Base-by-base conservation (phyloP, 148 eudicot genomes). In the Cornus kousa region DNA sequence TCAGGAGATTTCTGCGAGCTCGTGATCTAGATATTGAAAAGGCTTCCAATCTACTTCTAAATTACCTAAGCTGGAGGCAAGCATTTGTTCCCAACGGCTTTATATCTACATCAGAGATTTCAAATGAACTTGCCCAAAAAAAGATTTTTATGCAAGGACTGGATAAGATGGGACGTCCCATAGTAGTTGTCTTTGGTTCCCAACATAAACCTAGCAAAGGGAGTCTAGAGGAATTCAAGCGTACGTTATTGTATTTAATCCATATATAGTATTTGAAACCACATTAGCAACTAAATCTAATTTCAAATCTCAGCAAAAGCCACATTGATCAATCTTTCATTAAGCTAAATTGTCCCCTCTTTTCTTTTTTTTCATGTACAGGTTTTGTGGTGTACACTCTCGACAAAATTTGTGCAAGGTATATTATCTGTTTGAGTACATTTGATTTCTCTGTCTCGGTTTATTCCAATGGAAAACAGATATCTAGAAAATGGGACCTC, bases 1-100 rank as follows among this genome's bases (percentile, higher is more conserved):
- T 91, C 65, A 80, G 92, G 77, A 89, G 94, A 76, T 91, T 91
- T 78, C 89, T 91, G 9, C 73, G 90, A 62, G 94, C 94, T 53
- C 92, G 94, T 40, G 87, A 89, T 73, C 80, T 84, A 7, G 88
- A 89, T 79, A 80, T 87, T 68, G 92, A 91, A 14, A 91, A 91
- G 87, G 94, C 87, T 48, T 74, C 88, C 37, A 68, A 68, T 24
- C 74, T 91, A 77, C 82, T 91, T 31, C 79, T 89, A 17, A 91
- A 87, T 77, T 89, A 85, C 78, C 84, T 87, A 14, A 91, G 74
- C 32, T 91, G 94, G 94, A 89, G 88, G 82, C 81, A 71, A 72
- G 84, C 81, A 40, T 89, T 87, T 74, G 86, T 91, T 71, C 90
- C 94, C 40, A 89, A 82, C 37, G 89, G 92, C 46, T 83, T 67